phyloP scores from a whole-genome alignment of 441 rosid species.

The Bocquillonia castaneifolia region DNA sequence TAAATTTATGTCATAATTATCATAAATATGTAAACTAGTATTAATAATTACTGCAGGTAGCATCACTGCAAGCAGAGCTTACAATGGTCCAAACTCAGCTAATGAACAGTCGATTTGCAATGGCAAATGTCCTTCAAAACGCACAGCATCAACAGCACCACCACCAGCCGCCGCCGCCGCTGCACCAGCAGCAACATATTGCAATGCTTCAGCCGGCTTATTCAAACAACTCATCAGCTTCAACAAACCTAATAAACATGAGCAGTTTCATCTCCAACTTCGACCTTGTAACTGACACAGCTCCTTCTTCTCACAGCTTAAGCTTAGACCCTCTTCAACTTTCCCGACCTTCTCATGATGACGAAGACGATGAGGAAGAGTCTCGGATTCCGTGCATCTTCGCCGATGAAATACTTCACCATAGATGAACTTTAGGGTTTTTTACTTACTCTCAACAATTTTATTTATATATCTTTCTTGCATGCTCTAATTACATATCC shows the following conservation, averaged over 20 bases:
- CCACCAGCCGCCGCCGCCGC: background rate
- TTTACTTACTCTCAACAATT: background rate
- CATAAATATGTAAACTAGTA: too few species aligned
- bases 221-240: slow-evolving; percentile 85
- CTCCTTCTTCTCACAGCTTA: slow-evolving; percentile 49
- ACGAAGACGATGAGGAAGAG: slow-evolving; percentile 70
- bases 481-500: background rate
- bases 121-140: slow-evolving; percentile 62
- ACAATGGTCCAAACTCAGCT: slow-evolving; percentile 72
- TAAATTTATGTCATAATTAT: too few species aligned
- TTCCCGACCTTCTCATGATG: slow-evolving; percentile 37
- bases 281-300: slow-evolving; percentile 40
- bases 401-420: slow-evolving; percentile 37
- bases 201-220: slow-evolving; percentile 66
- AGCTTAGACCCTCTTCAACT: slow-evolving; percentile 51
- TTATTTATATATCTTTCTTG: background rate
- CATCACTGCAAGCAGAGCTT: slow-evolving; percentile 76
- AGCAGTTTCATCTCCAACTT: slow-evolving; percentile 45
- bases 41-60: slow-evolving; percentile 59
- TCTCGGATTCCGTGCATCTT: slow-evolving; percentile 41
- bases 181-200: slow-evolving; percentile 32
- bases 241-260: slow-evolving; percentile 67
- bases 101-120: slow-evolving; percentile 60
- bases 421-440: slow-evolving; percentile 31
- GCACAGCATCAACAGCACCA: slow-evolving; percentile 29